Conservation (phyloP, 1,139 yeast species). For the Lodderomyces pseudojiufengensis region DNA sequence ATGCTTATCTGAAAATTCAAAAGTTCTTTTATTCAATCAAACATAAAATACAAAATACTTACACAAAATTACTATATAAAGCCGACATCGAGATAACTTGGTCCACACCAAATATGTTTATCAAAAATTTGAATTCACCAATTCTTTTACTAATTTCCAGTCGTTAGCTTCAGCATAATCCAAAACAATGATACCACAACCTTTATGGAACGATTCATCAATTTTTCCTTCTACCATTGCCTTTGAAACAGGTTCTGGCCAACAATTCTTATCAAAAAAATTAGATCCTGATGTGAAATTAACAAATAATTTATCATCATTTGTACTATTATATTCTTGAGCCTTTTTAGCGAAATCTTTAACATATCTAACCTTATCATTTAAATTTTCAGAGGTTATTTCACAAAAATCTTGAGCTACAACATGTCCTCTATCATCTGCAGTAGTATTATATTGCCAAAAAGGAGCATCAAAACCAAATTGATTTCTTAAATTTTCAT, state of each 20-base stretch:
- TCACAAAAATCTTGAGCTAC: constrained; percentile 78
- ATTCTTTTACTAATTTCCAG: constrained; percentile 54
- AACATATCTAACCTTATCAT: constrained; percentile 56
- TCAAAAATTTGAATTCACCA: constrained; percentile 56
- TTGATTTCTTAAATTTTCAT: constrained; percentile 37
- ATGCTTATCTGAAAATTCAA: neutral
- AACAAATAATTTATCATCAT: constrained; percentile 57
- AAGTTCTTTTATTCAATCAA: neutral
- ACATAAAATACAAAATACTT: neutral
- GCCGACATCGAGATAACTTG: neutral
- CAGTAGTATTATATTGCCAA: constrained; percentile 66
- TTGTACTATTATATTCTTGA: constrained; percentile 43
- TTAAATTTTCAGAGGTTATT: constrained; percentile 50
- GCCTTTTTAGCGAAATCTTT: constrained; percentile 57
- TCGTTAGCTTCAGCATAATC: constrained; percentile 64
- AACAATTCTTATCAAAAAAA: constrained; percentile 65
- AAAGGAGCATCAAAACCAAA: constrained; percentile 68
- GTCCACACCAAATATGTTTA: neutral
- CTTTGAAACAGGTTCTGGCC: constrained; percentile 69
- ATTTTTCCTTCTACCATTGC: constrained; percentile 49
- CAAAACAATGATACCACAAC: constrained; percentile 58
- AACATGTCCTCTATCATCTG: constrained; percentile 60
- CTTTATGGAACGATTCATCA: constrained; percentile 48
- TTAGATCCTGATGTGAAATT: constrained; percentile 77
- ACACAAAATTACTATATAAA: constrained; percentile 1